phyloP scores from a whole-genome alignment of 305 asterid genomes.

The Rubia occidens region DNA sequence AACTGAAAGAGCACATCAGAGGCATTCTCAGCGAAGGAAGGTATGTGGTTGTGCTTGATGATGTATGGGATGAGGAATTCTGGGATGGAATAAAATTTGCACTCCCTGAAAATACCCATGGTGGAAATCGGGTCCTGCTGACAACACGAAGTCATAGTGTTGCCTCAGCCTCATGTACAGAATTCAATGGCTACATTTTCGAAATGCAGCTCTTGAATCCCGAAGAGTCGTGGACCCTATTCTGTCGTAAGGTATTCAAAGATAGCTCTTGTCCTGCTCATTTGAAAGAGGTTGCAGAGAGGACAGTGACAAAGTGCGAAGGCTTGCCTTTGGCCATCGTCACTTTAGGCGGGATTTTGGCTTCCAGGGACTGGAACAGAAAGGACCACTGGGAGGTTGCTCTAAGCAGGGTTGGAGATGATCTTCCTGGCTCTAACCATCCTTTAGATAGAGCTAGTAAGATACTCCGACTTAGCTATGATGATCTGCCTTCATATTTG shows the following conservation, averaged over 20 bases:
- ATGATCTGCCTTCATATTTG: slow-evolving; percentile 5
- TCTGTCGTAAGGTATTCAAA: slow-evolving; percentile 25
- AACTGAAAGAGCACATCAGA: neutral
- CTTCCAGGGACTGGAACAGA: neutral
- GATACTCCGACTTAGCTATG: slow-evolving; percentile 12
- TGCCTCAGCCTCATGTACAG: slow-evolving; percentile 12
- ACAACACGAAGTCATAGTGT: slow-evolving; percentile 21
- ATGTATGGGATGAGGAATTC: neutral
- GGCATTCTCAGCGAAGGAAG: neutral
- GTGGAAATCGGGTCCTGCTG: neutral
- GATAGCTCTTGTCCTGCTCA: slow-evolving; percentile 22
- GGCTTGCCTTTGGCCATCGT: slow-evolving; percentile 14
- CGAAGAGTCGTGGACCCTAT: slow-evolving; percentile 24
- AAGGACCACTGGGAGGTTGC: neutral
- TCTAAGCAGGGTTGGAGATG: neutral
- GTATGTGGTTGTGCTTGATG: neutral
- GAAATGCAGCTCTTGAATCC: slow-evolving; percentile 16
- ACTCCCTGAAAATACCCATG: neutral
- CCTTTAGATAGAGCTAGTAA: neutral
- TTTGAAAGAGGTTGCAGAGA: slow-evolving; percentile 7
- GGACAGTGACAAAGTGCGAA: slow-evolving; percentile 17
- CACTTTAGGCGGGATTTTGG: neutral
- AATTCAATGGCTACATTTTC: slow-evolving; percentile 3
- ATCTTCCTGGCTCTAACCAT: neutral
- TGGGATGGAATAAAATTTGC: neutral